Percentiles rank a stretch among this genome's conserved stretches.
These are phyloP conservation scores for Pseudodiploospora longispora DNA, from an alignment of 2,329 filamentous ascomycete species.

Conservation along the genomic window DNA sequence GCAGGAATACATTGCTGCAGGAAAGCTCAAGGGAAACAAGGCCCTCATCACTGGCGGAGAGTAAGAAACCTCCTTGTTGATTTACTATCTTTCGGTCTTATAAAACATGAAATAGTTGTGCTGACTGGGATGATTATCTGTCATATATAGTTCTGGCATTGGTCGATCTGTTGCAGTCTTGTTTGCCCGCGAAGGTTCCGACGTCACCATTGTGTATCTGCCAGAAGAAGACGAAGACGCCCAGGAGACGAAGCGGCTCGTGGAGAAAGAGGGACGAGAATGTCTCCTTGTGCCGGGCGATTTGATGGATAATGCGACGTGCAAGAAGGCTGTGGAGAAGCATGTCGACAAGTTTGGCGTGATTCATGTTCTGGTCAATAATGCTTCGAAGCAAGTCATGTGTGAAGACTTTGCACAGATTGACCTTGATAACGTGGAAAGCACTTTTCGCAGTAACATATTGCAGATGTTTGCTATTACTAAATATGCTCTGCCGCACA, in stretches of 20 bases:
- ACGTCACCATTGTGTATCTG: conserved; percentile 65
- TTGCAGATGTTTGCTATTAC: conserved; percentile 74
- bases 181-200: conserved; percentile 74
- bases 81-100: too few species aligned
- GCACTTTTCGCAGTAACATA: conserved; percentile 77
- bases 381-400: conserved; percentile 41
- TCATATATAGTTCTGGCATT: conserved; percentile 45
- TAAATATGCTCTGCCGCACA: conserved; percentile 68
- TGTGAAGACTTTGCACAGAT: conserved; percentile 14
- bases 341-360: conserved; percentile 57
- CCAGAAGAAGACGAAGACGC: conserved; percentile 71
- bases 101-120: too few species aligned
- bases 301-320: conserved; percentile 57
- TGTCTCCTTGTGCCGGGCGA: conserved; percentile 59
- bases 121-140: not conserved
- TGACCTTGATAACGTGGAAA: conserved; percentile 51
- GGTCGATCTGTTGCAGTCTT: conserved; percentile 68
- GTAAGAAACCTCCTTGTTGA: conserved; percentile 25
- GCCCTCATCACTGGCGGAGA: conserved; percentile 76
- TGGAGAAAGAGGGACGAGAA: conserved; percentile 58
- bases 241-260: conserved; percentile 58
- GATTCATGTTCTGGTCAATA: conserved; percentile 69
- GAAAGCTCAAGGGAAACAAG: conserved; percentile 66
- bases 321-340: conserved; percentile 59
- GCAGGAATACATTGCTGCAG: conserved; percentile 59